These are phyloP conservation scores for Cyberlindnera misumaiensis DNA, from an alignment of 805 yeast species.

Conservation along the genomic window DNA sequence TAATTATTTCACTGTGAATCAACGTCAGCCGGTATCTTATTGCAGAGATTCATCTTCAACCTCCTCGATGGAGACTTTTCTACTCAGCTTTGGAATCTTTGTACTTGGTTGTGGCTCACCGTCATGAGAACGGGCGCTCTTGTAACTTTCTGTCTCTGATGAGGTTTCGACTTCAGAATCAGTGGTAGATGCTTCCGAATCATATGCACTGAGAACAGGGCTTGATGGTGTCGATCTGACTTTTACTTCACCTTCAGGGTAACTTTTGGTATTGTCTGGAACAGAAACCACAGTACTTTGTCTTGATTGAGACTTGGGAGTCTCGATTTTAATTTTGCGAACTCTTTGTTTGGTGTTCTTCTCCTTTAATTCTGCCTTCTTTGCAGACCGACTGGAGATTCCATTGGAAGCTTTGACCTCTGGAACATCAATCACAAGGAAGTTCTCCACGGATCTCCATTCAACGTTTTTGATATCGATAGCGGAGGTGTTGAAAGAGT, in stretches of 20 bases:
- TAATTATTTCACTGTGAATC: no score
- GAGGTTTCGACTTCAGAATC: background rate
- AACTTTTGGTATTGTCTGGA: background rate
- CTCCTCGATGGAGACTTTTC: slow-evolving; percentile 18
- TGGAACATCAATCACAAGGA: slow-evolving; percentile 15
- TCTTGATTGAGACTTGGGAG: background rate
- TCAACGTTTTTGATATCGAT: slow-evolving; percentile 11
- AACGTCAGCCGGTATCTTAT: no score
- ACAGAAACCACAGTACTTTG: background rate
- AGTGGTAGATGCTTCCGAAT: background rate
- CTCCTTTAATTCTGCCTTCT: background rate
- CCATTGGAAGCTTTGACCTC: slow-evolving; percentile 3
- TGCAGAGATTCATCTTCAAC: slow-evolving; percentile 18
- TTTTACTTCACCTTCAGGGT: background rate
- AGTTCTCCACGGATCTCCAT: slow-evolving; percentile 11
- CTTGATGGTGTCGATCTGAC: background rate
- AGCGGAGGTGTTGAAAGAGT: slow-evolving; percentile 7
- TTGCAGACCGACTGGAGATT: background rate
- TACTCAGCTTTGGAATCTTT: slow-evolving; percentile 16
- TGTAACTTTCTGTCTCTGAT: background rate
- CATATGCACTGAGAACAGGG: no score
- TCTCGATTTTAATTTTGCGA: background rate
- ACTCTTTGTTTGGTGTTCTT: background rate
- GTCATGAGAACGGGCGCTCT: background rate
- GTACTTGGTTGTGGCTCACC: slow-evolving; percentile 1